A percentile compares a stretch with the other conserved stretches of the same genome.
These are phyloP conservation scores for Talaromyces stipitatus DNA, from an alignment of 495 filamentous ascomycete genomes.

Conservation along the genomic window DNA sequence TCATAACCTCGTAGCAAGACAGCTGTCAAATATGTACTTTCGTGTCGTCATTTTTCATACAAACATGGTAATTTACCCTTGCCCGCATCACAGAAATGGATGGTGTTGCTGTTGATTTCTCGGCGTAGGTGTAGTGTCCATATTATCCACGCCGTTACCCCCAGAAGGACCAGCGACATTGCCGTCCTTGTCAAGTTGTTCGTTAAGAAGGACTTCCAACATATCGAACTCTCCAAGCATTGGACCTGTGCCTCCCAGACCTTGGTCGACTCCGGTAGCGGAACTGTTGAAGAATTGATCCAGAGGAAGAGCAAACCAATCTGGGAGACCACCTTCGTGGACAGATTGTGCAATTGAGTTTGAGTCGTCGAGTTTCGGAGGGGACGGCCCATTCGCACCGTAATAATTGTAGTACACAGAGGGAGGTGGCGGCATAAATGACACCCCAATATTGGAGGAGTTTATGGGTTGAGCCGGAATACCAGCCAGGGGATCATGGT, in stretches of 20 bases:
- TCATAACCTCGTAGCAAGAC: not conserved
- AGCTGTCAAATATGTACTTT: not conserved
- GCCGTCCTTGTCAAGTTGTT: constrained; percentile 34
- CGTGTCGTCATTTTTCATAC: not conserved
- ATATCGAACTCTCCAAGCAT: constrained; percentile 44
- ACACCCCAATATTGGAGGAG: constrained; percentile 39
- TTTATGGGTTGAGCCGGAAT: constrained; percentile 43
- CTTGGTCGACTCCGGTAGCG: constrained; percentile 39
- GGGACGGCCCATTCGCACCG: constrained; percentile 27
- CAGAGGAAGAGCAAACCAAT: constrained; percentile 40
- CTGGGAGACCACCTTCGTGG: constrained; percentile 21
- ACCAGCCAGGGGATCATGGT: constrained; percentile 35
- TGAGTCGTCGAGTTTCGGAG: constrained; percentile 20
- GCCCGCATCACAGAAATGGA: not conserved
- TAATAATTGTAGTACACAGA: constrained; percentile 43
- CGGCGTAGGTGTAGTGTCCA: not conserved
- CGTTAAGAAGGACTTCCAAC: constrained; percentile 39
- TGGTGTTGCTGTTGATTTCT: not conserved
- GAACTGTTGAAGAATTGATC: constrained; percentile 48
- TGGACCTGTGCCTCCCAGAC: constrained; percentile 38
- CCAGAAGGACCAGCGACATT: not conserved
- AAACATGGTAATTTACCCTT: not conserved
- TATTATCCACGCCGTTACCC: not conserved
- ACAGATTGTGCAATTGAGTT: constrained; percentile 13
- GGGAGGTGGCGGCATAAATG: constrained; percentile 43